Evolutionary conservation across 768 basidiomycete genomes (phyloP), one percentile per base, ranked within the genome.

Genomic region (Tricholomella constricta): DNA sequence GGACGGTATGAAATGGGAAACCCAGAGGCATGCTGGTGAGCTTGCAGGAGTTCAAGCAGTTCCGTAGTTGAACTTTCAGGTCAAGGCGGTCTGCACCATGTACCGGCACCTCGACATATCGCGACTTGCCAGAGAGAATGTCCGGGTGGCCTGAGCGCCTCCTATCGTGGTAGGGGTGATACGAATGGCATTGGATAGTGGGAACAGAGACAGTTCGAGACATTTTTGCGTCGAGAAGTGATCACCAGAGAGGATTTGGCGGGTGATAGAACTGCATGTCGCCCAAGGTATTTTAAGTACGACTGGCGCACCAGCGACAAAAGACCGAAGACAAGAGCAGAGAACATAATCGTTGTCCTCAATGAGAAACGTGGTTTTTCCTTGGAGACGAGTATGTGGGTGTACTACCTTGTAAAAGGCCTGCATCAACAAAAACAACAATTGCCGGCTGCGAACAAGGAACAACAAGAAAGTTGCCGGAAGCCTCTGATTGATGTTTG

Each of bases 1-100:
- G 52, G 35, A 60, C 55, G 46, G 60, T 63, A 35, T 59, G 69
- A 52, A 77, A 73, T 1, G 76, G 74, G 52, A 76, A 78, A 2
- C 72, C 72, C 12, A 47, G 55, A 20, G 68, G 71, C 58, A 71
- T 64, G 48, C 66, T 64, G 25, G 67, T 44, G 15, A 76, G 55
- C 48, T 56, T 61, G 34, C 63, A 65, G 22, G 60, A 59, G 37
- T 67, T 67, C 12, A 78, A 65, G 23, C 68, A 61, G 34, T 60
- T 58, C n/a, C 64, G 64, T 22, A 75, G 60, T 42, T 66, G 63
- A 37, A 62, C 57, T 61, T 67, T 72, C 4, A 56, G 40, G 26
- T 58, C 53, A 31, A 32, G 31, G 3, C 31, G 31, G 10, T 65
- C 64, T 23, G 58, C 46, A 44, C 56, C 40, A 14, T 29, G 40